Conservation (phyloP, 2,329 filamentous ascomycete species). For the Diaporthe sp. region DNA sequence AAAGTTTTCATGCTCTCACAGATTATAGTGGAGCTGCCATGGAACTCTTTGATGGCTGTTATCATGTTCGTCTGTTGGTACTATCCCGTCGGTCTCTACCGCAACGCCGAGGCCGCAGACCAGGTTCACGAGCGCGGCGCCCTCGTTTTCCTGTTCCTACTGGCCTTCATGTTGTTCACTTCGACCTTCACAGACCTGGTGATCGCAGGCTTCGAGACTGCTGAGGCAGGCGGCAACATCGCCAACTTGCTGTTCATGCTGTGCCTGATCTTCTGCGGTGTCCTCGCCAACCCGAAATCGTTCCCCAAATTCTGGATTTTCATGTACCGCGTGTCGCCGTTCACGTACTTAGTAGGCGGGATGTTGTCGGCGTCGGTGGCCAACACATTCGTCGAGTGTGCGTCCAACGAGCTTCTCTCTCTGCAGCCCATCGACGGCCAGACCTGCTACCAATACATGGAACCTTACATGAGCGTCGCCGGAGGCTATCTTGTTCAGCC, state of each 20-base stretch:
- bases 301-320: constrained; percentile 81
- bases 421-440: constrained; percentile 69
- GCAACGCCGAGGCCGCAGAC: constrained; percentile 67
- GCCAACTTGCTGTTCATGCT: constrained; percentile 76
- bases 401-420: constrained; percentile 72
- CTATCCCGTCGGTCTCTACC: constrained; percentile 76
- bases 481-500: constrained; percentile 65
- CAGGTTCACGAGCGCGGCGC: constrained; percentile 69
- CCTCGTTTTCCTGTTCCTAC: constrained; percentile 77
- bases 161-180: constrained; percentile 76
- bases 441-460: constrained; percentile 71
- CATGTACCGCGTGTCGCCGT: constrained; percentile 79
- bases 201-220: constrained; percentile 75
- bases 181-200: constrained; percentile 76
- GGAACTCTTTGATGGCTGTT: constrained; percentile 75
- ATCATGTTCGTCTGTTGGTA: constrained; percentile 78
- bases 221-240: constrained; percentile 76
- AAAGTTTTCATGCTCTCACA: constrained; percentile 76
- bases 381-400: constrained; percentile 71
- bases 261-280: constrained; percentile 75
- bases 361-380: constrained; percentile 76
- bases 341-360: constrained; percentile 80
- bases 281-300: constrained; percentile 69
- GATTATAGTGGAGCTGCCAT: constrained; percentile 79
- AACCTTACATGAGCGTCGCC: constrained; percentile 56